Evolutionary conservation across 495 filamentous ascomycete genomes (phyloP).

Genomic region (Penicillium coprophilum): DNA sequence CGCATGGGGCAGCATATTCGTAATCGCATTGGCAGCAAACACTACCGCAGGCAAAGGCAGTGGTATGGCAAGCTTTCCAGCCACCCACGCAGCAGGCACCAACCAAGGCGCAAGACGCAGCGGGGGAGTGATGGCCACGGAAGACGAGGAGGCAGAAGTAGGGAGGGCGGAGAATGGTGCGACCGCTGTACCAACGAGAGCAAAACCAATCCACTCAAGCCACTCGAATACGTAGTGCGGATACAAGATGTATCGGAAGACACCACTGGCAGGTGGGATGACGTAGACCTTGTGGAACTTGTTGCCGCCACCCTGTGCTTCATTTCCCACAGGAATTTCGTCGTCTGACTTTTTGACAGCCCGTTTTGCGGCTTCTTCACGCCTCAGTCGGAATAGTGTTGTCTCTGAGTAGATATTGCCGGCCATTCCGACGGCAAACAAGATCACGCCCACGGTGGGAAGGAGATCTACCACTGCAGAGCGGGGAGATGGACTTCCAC

Average conservation of each 20-base stretch:
- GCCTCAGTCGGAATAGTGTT: slow-evolving; percentile 56
- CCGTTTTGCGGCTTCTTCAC: slow-evolving; percentile 42
- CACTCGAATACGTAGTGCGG: slow-evolving; percentile 95
- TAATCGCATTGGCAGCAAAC: slow-evolving; percentile 84
- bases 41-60: slow-evolving; percentile 64
- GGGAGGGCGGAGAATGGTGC: slow-evolving; percentile 22
- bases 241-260: slow-evolving; percentile 81
- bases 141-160: neutral
- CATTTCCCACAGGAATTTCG: slow-evolving; percentile 32
- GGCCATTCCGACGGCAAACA: slow-evolving; percentile 68
- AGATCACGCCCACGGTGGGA: slow-evolving; percentile 47
- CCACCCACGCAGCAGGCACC: slow-evolving; percentile 54
- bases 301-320: slow-evolving; percentile 21
- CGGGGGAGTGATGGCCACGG: slow-evolving; percentile 16
- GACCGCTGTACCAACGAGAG: slow-evolving; percentile 55
- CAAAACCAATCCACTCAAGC: slow-evolving; percentile 93
- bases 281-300: slow-evolving; percentile 79
- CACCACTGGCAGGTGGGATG: slow-evolving; percentile 78
- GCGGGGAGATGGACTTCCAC: neutral
- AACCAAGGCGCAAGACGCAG: slow-evolving; percentile 48
- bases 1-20: slow-evolving; percentile 88
- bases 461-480: slow-evolving; percentile 9
- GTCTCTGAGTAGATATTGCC: slow-evolving; percentile 80
- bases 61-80: slow-evolving; percentile 28
- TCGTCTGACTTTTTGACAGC: slow-evolving; percentile 46